phyloP scores from a whole-genome alignment of 1,284 basidiomycete species.

The Pyrrhoderma noxium region DNA sequence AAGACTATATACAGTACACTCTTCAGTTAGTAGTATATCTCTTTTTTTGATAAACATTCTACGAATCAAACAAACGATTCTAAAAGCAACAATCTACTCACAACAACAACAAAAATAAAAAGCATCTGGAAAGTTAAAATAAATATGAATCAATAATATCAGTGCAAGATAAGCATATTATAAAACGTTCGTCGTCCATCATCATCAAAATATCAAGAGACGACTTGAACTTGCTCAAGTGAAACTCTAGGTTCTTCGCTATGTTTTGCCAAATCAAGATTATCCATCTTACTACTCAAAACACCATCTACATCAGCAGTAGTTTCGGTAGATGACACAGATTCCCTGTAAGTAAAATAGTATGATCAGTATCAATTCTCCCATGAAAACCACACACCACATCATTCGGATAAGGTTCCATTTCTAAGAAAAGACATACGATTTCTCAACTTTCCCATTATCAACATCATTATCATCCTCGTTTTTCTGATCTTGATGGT shows the following conservation, averaged over 20 bases:
- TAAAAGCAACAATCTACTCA: too few relatives aligned
- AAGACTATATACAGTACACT: too few relatives aligned
- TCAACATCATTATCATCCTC: neutral
- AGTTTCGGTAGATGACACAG: constrained; percentile 3
- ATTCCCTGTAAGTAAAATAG: neutral
- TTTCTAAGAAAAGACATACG: neutral
- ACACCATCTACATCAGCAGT: neutral
- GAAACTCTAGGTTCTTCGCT: constrained; percentile 1
- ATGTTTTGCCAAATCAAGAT: constrained; percentile 5
- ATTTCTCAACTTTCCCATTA: neutral
- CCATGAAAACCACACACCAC: too few relatives aligned
- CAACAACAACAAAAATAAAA: too few relatives aligned
- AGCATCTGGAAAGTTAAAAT: too few relatives aligned
- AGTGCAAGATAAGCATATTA: too few relatives aligned
- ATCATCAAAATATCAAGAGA: neutral
- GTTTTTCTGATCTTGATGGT: neutral
- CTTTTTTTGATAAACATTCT: too few relatives aligned
- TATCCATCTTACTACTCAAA: neutral
- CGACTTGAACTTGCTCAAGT: constrained; percentile 3
- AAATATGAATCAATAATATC: too few relatives aligned
- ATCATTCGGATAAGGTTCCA: too few relatives aligned
- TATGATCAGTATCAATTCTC: neutral
- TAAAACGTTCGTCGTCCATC: too few relatives aligned
- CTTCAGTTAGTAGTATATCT: too few relatives aligned
- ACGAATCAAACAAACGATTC: too few relatives aligned